phyloP scores from a whole-genome alignment of 345 rosid species.

The Kernera saxatilis region DNA sequence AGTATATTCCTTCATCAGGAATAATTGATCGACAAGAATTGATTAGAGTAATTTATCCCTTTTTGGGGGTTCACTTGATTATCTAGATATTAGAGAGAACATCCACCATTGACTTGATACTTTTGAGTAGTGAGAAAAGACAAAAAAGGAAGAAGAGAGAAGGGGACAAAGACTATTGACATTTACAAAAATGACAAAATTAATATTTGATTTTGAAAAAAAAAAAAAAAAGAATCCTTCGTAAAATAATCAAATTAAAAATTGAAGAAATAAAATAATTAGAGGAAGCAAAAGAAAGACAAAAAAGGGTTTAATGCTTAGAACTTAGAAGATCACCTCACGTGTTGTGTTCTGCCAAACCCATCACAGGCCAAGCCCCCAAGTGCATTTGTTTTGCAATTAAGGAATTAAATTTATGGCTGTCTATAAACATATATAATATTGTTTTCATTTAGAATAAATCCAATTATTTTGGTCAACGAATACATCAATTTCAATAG shows the following conservation, averaged over 20 bases:
- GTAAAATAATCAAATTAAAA: neutral
- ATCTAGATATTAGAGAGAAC: neutral
- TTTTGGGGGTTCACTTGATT: neutral
- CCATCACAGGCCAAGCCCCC: constrained; percentile 7
- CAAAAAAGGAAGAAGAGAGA: neutral
- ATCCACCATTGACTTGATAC: constrained; percentile 12
- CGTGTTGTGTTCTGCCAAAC: constrained; percentile 9
- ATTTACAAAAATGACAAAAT: constrained; percentile 2
- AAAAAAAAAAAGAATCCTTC: neutral
- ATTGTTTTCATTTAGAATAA: neutral
- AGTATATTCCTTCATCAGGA: neutral
- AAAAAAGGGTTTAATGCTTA: neutral
- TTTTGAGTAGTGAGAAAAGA: neutral
- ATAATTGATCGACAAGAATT: neutral
- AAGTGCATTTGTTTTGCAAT: neutral
- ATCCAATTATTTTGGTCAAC: too few relatives aligned
- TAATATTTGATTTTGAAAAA: neutral
- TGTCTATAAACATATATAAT: neutral
- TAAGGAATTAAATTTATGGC: neutral
- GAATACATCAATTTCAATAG: neutral
- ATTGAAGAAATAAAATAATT: neutral
- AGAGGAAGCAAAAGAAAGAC: constrained; percentile 11
- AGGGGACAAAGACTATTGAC: neutral
- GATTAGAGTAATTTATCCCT: neutral
- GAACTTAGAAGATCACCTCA: neutral